A percentile compares a stretch with the other conserved stretches of the same genome.
Evolutionary conservation across 306 rosid species (phyloP).

Genomic region (Rubus parviflorus): DNA sequence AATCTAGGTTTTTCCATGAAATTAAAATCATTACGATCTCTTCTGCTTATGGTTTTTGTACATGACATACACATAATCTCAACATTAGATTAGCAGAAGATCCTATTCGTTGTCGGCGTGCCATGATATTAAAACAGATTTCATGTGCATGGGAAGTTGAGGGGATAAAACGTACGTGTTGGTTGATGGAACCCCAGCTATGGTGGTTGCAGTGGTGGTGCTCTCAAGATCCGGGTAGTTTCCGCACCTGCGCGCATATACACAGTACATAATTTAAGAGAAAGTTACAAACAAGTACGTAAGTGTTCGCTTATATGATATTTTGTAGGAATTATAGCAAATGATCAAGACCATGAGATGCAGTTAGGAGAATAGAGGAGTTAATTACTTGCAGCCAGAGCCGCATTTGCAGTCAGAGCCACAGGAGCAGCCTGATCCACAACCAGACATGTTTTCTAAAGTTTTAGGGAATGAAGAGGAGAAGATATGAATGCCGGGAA

Average conservation of each 20-base stretch:
- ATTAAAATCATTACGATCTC: not conserved
- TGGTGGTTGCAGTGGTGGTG: constrained; percentile 11
- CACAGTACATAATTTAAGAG: not conserved
- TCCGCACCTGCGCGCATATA: not conserved
- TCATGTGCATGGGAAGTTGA: not conserved
- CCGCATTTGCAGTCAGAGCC: constrained; percentile 33
- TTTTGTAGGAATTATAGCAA: not conserved
- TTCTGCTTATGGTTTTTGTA: not conserved
- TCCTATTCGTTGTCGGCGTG: too few species aligned
- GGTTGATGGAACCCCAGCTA: constrained; percentile 7
- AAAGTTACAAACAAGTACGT: not conserved
- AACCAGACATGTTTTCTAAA: constrained; percentile 20
- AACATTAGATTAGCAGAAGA: not conserved
- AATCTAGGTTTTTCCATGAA: not conserved
- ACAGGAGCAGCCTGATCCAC: constrained; percentile 11
- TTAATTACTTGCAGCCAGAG: constrained; percentile 23
- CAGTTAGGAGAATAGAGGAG: not conserved
- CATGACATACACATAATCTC: not conserved
- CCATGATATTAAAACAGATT: not conserved
- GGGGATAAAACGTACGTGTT: not conserved
- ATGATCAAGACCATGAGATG: not conserved
- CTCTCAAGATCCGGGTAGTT: constrained; percentile 7
- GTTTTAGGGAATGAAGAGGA: not conserved
- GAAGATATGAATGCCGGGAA: not conserved
- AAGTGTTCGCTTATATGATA: not conserved